Percentiles rank a stretch among this genome's conserved stretches.
These are phyloP conservation scores for Multifurca ochricompacta DNA, from an alignment of 768 basidiomycete genomes.

Conservation along the genomic window DNA sequence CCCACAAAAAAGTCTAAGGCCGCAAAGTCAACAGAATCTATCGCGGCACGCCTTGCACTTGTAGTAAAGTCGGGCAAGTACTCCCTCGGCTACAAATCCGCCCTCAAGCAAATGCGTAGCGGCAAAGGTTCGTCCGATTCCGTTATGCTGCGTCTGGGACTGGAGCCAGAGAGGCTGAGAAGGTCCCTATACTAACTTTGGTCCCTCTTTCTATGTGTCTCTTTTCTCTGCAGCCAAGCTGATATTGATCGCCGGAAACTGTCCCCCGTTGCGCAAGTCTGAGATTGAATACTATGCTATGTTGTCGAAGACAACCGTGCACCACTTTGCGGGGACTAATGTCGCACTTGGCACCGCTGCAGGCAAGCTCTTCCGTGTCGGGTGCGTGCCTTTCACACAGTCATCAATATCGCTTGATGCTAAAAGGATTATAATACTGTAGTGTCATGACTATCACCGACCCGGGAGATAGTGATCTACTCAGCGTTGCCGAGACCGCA, in stretches of 20 bases:
- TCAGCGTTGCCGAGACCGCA: slow-evolving; percentile 73
- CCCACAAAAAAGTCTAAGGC: slow-evolving; percentile 94
- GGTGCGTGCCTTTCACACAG: slow-evolving; percentile 40
- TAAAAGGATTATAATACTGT: neutral
- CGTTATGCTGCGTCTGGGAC: slow-evolving; percentile 60
- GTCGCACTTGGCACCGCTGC: slow-evolving; percentile 98
- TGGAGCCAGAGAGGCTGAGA: slow-evolving; percentile 98
- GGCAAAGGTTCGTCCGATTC: slow-evolving; percentile 79
- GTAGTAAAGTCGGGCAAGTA: slow-evolving; percentile 99
- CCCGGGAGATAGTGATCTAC: slow-evolving; percentile 94
- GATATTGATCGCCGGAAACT: slow-evolving; percentile 97
- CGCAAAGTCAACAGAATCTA: slow-evolving; percentile 88
- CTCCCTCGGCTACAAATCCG: slow-evolving; percentile 95
- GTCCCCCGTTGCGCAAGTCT: slow-evolving; percentile 97
- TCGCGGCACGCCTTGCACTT: slow-evolving; percentile 84
- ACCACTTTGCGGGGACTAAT: slow-evolving; percentile 97
- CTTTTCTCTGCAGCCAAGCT: slow-evolving; percentile 69
- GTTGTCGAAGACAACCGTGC: slow-evolving; percentile 98
- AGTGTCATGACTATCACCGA: slow-evolving; percentile 98
- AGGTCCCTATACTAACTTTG: slow-evolving; percentile 84
- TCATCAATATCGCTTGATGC: neutral
- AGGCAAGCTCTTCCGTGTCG: slow-evolving; percentile 98
- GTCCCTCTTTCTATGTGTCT: slow-evolving; percentile 23
- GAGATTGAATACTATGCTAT: slow-evolving; percentile 99
- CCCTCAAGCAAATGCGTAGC: slow-evolving; percentile 95